Evolutionary conservation across 495 filamentous ascomycete species (phyloP), one percentile per base, ranked within the genome.

Genomic region (Aspergillus nidulans): DNA sequence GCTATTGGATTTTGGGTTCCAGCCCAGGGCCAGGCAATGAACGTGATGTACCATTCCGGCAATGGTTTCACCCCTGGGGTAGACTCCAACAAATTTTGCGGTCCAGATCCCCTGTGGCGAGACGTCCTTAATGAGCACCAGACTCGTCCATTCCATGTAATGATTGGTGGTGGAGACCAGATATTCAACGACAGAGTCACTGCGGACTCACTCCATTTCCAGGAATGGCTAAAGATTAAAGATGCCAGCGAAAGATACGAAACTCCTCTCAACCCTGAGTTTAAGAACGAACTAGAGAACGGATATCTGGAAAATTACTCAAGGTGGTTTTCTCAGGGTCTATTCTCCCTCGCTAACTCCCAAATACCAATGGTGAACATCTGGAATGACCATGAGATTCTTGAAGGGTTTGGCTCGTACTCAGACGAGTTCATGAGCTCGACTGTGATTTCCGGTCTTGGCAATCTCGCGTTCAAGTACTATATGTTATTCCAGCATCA

Each of bases 351-450:
- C 68, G 94, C 92, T 1, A 92, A 87, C 60, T 86, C 88, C 7
- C 94, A 97, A 65, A 97, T 98, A 46, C 94, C 94, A 40, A 97
- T 96, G 92, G 78, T 98, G 61, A 98, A 98, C 68, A 89, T 98
- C 58, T 97, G 87, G 77, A 94, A 97, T 69, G 94, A 97, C 63
- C 94, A 97, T 71, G 94, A 98, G 59, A 95, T 97, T 61, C 94
- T 98, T 57, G 92, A 98, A 69, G 95, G 94, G 1, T 98, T 83
- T 68, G 95, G 95, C 6, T 95, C 91, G 0, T 98, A 98, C 64
- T 84, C 92, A 1, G 81, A 95, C 55, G 82, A 91, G 61, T 94
- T 95, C 62, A 97, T 97, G 89, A 78, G 82, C 53, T 89, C 87
- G n/a, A 84, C 87, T 16, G 89, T 97, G 13, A 95, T 98, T 61